Evolutionary conservation across 768 basidiomycete species (phyloP).

Genomic region (Pleurotus salmoneostramineus): DNA sequence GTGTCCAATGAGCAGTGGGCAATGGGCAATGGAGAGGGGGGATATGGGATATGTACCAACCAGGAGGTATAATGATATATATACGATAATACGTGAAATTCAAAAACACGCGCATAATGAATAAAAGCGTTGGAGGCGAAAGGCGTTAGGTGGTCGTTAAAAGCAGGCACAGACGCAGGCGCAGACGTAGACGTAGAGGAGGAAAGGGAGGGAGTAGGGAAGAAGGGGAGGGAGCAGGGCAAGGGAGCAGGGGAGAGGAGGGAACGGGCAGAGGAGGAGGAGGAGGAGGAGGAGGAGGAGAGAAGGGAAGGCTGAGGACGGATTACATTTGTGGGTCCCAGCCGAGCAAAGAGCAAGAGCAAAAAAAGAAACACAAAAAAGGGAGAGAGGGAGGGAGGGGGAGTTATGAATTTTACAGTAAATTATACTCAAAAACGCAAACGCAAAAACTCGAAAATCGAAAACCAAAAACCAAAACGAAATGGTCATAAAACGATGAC

Average conservation of each 20-base stretch:
- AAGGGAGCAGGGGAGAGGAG: no score
- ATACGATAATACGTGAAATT: no score
- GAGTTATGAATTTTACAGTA: no score
- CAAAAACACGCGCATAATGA: no score
- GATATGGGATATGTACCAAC: conserved; percentile 13
- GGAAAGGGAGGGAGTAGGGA: conserved; percentile 8
- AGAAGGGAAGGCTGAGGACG: conserved; percentile 5
- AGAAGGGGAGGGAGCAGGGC: conserved; percentile 8
- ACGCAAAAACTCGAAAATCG: background rate
- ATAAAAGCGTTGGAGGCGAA: no score
- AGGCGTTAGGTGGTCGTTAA: no score
- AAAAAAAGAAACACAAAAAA: background rate
- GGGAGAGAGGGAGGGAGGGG: conserved; percentile 1
- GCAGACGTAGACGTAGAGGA: no score
- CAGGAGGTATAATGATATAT: conserved; percentile 8
- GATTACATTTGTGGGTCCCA: background rate
- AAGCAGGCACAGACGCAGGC: no score
- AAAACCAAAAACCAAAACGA: conserved; percentile 1
- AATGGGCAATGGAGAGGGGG: conserved; percentile 28
- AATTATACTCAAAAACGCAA: no score
- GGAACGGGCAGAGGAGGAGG: no score
- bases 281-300: conserved; percentile 9
- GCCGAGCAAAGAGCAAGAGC: background rate
- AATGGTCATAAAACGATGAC: conserved; percentile 11
- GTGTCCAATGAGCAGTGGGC: conserved; percentile 10